Base-by-base conservation (phyloP, 2,329 filamentous ascomycete species). In the Aureobasidium lini region DNA sequence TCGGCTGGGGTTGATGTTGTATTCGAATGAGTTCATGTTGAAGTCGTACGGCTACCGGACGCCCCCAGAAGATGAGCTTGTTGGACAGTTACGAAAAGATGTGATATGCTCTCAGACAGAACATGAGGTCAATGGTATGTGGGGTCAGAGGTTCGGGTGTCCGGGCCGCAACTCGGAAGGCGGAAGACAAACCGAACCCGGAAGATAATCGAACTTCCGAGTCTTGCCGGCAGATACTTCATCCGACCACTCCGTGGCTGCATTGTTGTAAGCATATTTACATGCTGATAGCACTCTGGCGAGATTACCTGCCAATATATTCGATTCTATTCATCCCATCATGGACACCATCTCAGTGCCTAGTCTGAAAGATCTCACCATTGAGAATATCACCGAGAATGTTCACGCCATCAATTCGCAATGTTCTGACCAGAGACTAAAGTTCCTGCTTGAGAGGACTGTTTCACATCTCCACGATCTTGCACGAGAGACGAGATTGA, bases 391-490 rank as follows among this genome's bases (percentile, higher is more conserved):
- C 72, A 91, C 88, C 58, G 82, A 87, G 53, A 90, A 91, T 68
- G 85, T 87, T 34, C 80, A 87, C 68, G 77, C 79, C 43, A 90
- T 91, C 72, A 93, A 93, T 75, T 87, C 86, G 7, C 82, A 86
- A 75, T 82, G 83, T 66, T 70, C 77, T 9, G 79, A 90, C 67
- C 76, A 79, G 23, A 81, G 89, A 23, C 75, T 89, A 62, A 86
- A 83, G 63, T 91, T 88, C 70, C 71, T 94, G 52, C 81, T 93
- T 70, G 83, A 88, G 66, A 80, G 87, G n/a, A 79, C 92, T 13
- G 87, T 92, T 49, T 82, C 83, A 13, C 89, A 93, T 73, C 76
- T 93, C 1, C 89, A 94, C 73, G 88, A 91, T 74, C 92, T 91
- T 70, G 87, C 88, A 6, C 81, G 88, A 59, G 89, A 93, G 72